A percentile compares a stretch with the other conserved stretches of the same genome.
Evolutionary conservation across 139 green algal species (phyloP).

Genomic region (Edaphochlamys debaryana): DNA sequence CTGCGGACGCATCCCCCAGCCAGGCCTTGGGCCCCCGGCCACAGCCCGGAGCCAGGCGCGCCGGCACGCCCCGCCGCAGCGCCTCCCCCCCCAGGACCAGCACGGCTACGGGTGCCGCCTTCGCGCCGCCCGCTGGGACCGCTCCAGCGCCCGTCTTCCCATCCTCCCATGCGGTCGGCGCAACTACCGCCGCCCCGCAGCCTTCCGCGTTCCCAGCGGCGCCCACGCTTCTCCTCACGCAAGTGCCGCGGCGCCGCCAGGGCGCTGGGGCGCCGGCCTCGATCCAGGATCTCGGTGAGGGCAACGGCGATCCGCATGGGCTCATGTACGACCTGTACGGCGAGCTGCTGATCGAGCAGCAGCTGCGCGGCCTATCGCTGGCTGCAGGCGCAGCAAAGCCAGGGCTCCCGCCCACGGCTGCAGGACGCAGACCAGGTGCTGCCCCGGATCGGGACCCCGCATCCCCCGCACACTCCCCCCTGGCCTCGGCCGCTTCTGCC

Average conservation of each 20-base stretch:
- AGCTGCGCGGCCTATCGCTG: slow-evolving; percentile 11
- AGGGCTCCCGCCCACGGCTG: neutral
- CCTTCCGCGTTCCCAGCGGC: neutral
- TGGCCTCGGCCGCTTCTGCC: no score
- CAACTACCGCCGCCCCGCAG: neutral
- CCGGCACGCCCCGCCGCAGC: no score
- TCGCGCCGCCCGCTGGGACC: neutral
- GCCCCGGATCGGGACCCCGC: neutral
- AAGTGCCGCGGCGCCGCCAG: slow-evolving; percentile 12
- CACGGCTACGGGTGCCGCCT: neutral
- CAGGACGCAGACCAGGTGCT: neutral
- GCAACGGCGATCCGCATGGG: neutral
- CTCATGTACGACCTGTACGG: slow-evolving; percentile 26
- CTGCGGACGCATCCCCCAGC: neutral
- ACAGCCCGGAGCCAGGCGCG: no score
- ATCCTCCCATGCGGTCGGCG: neutral
- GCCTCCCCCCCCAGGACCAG: no score
- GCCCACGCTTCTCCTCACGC: neutral
- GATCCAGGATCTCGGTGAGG: neutral
- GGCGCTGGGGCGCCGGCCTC: neutral
- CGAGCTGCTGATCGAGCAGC: neutral
- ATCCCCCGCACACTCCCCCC: no score
- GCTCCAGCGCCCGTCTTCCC: neutral
- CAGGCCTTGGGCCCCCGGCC: neutral
- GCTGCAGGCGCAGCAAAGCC: neutral